These are phyloP conservation scores for Aspergillus transmontanensis DNA, from an alignment of 2,329 filamentous ascomycete species.

Conservation along the genomic window DNA sequence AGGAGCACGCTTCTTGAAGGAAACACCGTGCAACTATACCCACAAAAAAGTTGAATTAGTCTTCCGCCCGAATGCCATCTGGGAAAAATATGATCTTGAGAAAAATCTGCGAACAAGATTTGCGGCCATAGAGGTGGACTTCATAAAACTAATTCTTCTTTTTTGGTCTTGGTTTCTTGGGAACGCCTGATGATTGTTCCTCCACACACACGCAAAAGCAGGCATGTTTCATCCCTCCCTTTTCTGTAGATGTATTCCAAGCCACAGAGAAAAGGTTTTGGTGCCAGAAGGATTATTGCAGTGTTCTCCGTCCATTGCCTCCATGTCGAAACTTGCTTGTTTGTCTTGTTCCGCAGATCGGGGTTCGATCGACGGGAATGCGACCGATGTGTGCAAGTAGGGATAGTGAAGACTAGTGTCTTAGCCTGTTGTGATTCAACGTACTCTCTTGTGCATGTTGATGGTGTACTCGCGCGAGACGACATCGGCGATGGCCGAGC, in stretches of 20 bases:
- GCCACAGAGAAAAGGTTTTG: background rate
- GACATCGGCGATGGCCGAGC: slow-evolving; percentile 98
- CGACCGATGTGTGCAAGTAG: slow-evolving; percentile 11
- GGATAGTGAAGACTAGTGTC: slow-evolving; percentile 1
- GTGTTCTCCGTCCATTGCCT: slow-evolving; percentile 39
- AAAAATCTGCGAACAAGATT: slow-evolving; percentile 27
- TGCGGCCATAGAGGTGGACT: slow-evolving; percentile 63
- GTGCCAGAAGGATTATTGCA: background rate
- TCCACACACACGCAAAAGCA: slow-evolving; percentile 10
- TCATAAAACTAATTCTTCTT: slow-evolving; percentile 67
- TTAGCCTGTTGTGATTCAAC: slow-evolving; percentile 46
- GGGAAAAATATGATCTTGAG: slow-evolving; percentile 10
- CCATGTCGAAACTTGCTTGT: slow-evolving; percentile 20
- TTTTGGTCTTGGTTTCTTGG: slow-evolving; percentile 16
- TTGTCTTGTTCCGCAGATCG: slow-evolving; percentile 19
- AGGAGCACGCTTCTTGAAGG: slow-evolving; percentile 99
- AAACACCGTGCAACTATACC: slow-evolving; percentile 85
- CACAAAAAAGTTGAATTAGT: slow-evolving; percentile 58
- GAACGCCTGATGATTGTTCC: slow-evolving; percentile 9
- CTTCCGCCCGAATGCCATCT: slow-evolving; percentile 64
- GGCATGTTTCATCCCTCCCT: background rate
- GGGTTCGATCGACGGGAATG: slow-evolving; percentile 12
- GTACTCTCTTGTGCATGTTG: slow-evolving; percentile 99
- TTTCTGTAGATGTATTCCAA: background rate
- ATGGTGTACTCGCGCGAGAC: slow-evolving; percentile 99